Evolutionary conservation across 495 filamentous ascomycete species (phyloP), one percentile per base, ranked within the genome.

Genomic region (Hypoxylon fragiforme): DNA sequence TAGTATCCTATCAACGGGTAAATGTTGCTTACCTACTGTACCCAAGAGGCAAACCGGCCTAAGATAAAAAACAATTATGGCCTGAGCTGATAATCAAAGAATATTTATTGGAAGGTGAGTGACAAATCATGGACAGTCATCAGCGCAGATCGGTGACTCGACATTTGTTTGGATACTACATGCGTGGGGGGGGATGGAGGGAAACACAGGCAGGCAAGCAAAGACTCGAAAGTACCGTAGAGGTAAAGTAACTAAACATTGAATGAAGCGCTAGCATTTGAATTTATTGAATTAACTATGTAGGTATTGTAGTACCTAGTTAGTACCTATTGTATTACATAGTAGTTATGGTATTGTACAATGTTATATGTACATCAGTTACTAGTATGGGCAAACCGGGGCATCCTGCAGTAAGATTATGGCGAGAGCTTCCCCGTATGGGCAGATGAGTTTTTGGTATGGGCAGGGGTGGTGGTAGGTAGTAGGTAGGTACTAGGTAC

Each of bases 391-490:
- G 44, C 34, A 39, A 42, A 3, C 44, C 45, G 50, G 18, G 48
- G 37, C 31, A n/a, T 54, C 44, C 40, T 60, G 57, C 51, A 36
- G 57, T 61, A 50, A 55, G 46, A 61, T 50, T 41, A 48, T 44
- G 32, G 45, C 40, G 36, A 54, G 44, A 39, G 12, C 14, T 24
- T n/a, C 38, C 18, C 22, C 18, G 42, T 53, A 47, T 15, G 51
- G 24, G 34, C 26, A 53, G 39, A 42, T 12, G 24, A n/a, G n/a
- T n/a, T n/a, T n/a, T n/a, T 38, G 50, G 39, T 50, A 35, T 40
- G 50, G 43, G 41, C 45, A 39, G 9, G 24, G 24, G 24, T 9
- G 24, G 24, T 41, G 38, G 49, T 50, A 30, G 38, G 34, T 40
- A 40, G 49, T 49, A 40, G 26, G 26, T 30, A 30, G 5, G 11